Conservation (phyloP, 768 basidiomycete species). For the Pisolithus sp. region DNA sequence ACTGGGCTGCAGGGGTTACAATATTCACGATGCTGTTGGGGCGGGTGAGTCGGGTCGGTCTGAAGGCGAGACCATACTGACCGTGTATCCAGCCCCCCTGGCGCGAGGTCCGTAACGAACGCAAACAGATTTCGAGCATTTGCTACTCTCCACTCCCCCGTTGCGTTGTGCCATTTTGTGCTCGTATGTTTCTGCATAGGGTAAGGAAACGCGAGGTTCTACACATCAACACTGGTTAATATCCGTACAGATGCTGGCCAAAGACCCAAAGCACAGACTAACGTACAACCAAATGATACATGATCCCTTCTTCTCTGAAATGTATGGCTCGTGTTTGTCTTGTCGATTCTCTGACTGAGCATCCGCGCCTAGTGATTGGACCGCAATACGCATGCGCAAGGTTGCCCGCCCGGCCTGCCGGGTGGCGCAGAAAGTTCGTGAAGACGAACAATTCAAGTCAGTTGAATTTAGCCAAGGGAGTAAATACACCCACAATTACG, state of each 20-base stretch:
- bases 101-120: neutral
- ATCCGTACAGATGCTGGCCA: constrained; percentile 6
- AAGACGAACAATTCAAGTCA: neutral
- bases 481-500: neutral
- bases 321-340: neutral
- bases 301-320: constrained; percentile 4
- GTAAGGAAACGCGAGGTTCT: neutral
- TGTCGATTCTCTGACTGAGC: neutral
- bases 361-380: neutral
- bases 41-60: neutral
- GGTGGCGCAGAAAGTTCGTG: neutral
- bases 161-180: neutral
- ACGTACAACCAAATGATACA: constrained; percentile 5
- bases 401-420: neutral
- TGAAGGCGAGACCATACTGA: neutral
- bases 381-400: neutral
- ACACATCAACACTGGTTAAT: neutral
- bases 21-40: constrained; percentile 9
- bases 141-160: neutral
- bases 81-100: constrained; percentile 2
- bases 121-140: neutral
- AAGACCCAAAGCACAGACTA: neutral
- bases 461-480: neutral
- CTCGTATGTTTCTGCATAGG: neutral
- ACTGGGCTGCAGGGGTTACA: constrained; percentile 9